Conservation (phyloP, 176 grass and related monocot species). For the Eremochloa ophiuroides region DNA sequence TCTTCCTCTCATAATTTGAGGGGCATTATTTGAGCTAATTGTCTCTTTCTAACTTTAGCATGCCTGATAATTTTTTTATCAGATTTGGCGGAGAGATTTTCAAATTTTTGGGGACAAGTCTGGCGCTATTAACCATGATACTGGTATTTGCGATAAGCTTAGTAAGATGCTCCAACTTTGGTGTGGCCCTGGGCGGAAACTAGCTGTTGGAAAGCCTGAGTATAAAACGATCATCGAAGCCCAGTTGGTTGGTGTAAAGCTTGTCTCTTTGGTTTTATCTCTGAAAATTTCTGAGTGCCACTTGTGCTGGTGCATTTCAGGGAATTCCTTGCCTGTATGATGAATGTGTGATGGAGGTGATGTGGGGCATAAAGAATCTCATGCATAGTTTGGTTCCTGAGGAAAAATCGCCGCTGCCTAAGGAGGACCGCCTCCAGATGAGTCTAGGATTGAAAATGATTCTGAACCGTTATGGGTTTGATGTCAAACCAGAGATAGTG, state of each 20-base stretch:
- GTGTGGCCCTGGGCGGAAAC: background rate
- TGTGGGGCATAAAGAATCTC: background rate
- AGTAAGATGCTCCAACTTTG: background rate
- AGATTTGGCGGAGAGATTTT: background rate
- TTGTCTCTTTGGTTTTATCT: background rate
- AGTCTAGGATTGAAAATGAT: background rate
- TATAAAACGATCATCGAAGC: slow-evolving; percentile 18
- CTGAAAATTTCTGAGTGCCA: background rate
- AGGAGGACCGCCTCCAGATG: background rate
- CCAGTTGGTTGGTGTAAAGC: background rate
- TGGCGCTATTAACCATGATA: background rate
- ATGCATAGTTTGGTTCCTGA: background rate
- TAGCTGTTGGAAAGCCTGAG: slow-evolving; percentile 1
- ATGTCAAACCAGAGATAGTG: background rate
- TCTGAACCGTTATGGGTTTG: background rate
- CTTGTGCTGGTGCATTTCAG: background rate
- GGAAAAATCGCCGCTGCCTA: background rate
- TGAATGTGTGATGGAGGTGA: background rate
- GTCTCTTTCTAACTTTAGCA: background rate
- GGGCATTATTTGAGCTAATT: background rate
- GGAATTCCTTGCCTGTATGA: background rate
- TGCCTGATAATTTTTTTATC: background rate
- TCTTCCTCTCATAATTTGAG: background rate
- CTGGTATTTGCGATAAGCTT: background rate
- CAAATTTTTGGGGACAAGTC: background rate